phyloP scores from a whole-genome alignment of 768 basidiomycete species.

The Cystofilobasidium capitatum region DNA sequence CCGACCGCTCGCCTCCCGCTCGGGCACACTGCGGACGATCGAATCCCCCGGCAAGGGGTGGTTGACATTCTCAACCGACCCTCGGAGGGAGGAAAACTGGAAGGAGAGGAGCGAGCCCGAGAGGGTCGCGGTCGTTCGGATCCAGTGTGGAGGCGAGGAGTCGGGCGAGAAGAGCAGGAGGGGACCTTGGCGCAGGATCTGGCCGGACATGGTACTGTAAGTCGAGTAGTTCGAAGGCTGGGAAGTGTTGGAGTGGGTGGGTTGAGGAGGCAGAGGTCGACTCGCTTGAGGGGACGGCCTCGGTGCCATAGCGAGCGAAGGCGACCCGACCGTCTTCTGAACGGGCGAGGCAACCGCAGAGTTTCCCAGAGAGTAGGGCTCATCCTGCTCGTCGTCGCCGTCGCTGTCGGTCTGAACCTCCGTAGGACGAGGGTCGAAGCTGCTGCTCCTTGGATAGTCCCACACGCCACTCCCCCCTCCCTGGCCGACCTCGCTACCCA shows the following conservation, averaged over 20 bases:
- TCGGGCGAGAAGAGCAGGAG: slow-evolving; percentile 9
- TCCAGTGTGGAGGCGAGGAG: slow-evolving; percentile 12
- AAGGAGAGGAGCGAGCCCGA: slow-evolving; percentile 2
- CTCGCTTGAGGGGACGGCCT: not conserved
- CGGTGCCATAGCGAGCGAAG: not conserved
- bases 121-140: slow-evolving; percentile 14
- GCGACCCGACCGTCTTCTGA: not conserved
- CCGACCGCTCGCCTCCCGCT: slow-evolving; percentile 10
- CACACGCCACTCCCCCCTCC: not conserved
- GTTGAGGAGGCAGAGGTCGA: not conserved
- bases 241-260: not conserved
- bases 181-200: slow-evolving; percentile 10
- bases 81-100: slow-evolving; percentile 9
- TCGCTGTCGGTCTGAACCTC: not conserved
- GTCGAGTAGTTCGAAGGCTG: not conserved
- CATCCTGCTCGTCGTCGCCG: not conserved
- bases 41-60: not conserved
- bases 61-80: not conserved
- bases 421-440: too few relatives aligned
- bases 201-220: not conserved
- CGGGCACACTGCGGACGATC: slow-evolving; percentile 22
- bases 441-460: not conserved
- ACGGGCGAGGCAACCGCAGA: not conserved
- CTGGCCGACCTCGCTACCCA: not conserved
- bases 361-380: not conserved